These are phyloP conservation scores for Ceratocystis harringtonii DNA, from an alignment of 2,329 filamentous ascomycete species.

Conservation along the genomic window DNA sequence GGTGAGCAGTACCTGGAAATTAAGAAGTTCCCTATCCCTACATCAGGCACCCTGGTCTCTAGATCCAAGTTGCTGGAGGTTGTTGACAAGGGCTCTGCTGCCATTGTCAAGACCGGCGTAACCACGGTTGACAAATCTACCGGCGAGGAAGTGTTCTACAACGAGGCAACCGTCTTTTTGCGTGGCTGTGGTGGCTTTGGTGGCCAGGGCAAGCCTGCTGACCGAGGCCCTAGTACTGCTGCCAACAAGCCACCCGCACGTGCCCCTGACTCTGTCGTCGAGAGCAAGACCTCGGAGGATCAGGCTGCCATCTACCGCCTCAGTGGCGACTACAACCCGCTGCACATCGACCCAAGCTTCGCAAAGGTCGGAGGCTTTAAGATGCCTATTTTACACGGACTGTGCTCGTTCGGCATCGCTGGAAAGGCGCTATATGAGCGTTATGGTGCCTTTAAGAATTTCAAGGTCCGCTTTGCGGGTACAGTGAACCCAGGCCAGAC, in stretches of 20 bases:
- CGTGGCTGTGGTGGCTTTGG: conserved; percentile 83
- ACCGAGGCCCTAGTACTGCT: conserved; percentile 68
- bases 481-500: conserved; percentile 77
- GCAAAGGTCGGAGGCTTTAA: conserved; percentile 93
- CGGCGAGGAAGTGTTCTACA: conserved; percentile 89
- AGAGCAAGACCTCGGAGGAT: conserved; percentile 75
- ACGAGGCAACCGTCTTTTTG: conserved; percentile 86
- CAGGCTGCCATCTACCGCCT: conserved; percentile 89
- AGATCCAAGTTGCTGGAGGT: conserved; percentile 78
- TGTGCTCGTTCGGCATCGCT: conserved; percentile 85
- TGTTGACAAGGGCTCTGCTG: conserved; percentile 85
- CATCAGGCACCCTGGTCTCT: conserved; percentile 59
- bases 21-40: conserved; percentile 81
- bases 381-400: conserved; percentile 85
- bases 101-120: conserved; percentile 63
- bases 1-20: conserved; percentile 98
- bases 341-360: conserved; percentile 90
- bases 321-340: conserved; percentile 87
- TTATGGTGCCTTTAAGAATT: conserved; percentile 72
- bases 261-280: conserved; percentile 63
- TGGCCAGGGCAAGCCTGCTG: conserved; percentile 58
- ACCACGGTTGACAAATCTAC: conserved; percentile 74
- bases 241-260: conserved; percentile 65
- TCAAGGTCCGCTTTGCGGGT: conserved; percentile 84
- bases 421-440: conserved; percentile 79